A percentile compares a stretch with the other conserved stretches of the same genome.
These are phyloP conservation scores for Chionographis japonica DNA, from an alignment of 106 monocot genomes.

Conservation along the genomic window DNA sequence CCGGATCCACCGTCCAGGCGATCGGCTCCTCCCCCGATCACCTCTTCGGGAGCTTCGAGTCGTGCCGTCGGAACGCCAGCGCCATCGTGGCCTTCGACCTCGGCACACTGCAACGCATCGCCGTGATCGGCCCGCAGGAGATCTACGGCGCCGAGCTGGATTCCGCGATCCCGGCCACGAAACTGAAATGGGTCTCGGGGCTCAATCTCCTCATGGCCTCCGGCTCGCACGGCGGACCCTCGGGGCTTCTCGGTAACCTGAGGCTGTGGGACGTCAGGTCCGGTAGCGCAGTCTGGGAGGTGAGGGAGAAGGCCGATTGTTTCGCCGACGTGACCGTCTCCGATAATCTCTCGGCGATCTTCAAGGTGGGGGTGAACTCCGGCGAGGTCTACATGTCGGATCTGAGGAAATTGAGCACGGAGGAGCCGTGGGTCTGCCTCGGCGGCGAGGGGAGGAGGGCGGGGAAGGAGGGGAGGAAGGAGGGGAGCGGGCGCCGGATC, in stretches of 20 bases:
- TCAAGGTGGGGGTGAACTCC: slow-evolving; percentile 59
- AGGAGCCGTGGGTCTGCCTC: slow-evolving; percentile 38
- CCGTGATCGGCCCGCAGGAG: slow-evolving; percentile 52
- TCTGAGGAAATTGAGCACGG: slow-evolving; percentile 49
- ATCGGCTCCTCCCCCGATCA: slow-evolving; percentile 31
- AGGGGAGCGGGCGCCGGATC: slow-evolving; percentile 49
- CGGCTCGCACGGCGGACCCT: slow-evolving; percentile 66
- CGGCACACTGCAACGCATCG: slow-evolving; percentile 20
- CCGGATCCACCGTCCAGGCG: slow-evolving; percentile 36
- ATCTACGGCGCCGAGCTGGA: slow-evolving; percentile 62
- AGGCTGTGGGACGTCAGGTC: slow-evolving; percentile 59
- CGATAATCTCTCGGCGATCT: slow-evolving; percentile 39
- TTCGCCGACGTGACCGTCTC: slow-evolving; percentile 58
- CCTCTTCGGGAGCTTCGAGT: slow-evolving; percentile 67
- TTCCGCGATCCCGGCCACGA: slow-evolving; percentile 58
- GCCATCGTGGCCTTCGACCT: slow-evolving; percentile 58
- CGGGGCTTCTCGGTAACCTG: slow-evolving; percentile 47
- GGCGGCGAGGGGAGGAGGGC: slow-evolving; percentile 19
- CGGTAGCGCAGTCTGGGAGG: slow-evolving; percentile 30
- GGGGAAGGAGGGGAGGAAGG: slow-evolving; percentile 22
- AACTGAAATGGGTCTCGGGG: slow-evolving; percentile 45
- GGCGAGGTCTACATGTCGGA: slow-evolving; percentile 76
- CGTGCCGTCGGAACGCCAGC: slow-evolving; percentile 54
- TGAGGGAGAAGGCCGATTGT: slow-evolving; percentile 54
- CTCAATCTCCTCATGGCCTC: slow-evolving; percentile 51